A percentile compares a stretch with the other conserved stretches of the same genome.
phyloP scores from a whole-genome alignment of 176 grass and related monocot species.

The Aegilops tauschii region DNA sequence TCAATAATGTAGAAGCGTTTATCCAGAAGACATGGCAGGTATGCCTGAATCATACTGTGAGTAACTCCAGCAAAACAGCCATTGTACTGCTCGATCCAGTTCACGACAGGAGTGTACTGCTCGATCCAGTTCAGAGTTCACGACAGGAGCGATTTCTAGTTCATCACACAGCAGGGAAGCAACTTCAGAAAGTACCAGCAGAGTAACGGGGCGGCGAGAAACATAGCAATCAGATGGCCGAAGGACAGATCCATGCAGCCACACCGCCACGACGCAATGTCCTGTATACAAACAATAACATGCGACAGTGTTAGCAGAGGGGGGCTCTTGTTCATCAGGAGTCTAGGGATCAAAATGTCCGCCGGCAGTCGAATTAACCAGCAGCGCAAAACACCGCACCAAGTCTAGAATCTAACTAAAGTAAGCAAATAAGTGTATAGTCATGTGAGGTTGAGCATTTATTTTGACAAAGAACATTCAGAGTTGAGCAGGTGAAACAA shows the following conservation, averaged over 20 bases:
- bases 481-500: no score
- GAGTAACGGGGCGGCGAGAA: constrained; percentile 25
- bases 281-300: neutral
- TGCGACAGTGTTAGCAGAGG: no score
- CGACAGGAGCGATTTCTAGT: neutral
- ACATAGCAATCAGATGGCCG: constrained; percentile 26
- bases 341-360: no score
- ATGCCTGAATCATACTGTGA: constrained; percentile 31
- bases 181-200: constrained; percentile 35
- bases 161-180: constrained; percentile 17
- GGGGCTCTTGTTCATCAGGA: neutral
- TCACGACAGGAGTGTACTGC: neutral
- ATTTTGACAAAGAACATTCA: no score
- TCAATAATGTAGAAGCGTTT: neutral
- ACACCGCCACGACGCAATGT: constrained; percentile 42
- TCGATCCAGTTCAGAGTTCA: neutral
- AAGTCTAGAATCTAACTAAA: no score
- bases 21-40: neutral
- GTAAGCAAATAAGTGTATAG: no score
- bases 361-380: no score
- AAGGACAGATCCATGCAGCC: constrained; percentile 26
- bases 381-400: no score
- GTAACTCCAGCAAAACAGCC: constrained; percentile 20
- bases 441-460: no score
- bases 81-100: constrained; percentile 5